Conservation (phyloP, 768 basidiomycete genomes). For the Mycena leptocephala region DNA sequence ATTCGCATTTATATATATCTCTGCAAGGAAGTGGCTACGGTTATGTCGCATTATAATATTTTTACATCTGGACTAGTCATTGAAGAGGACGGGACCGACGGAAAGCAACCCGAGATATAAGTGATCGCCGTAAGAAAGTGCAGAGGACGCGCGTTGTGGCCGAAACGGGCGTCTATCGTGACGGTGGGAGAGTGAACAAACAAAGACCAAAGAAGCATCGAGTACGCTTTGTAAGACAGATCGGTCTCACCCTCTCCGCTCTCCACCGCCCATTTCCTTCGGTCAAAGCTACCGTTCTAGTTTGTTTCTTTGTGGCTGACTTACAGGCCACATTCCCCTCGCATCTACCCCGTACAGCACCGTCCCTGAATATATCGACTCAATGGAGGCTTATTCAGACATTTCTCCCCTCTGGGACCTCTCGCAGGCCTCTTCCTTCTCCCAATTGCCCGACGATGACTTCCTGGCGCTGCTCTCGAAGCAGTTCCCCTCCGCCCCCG, state of each 20-base stretch:
- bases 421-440: slow-evolving; percentile 70
- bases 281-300: neutral
- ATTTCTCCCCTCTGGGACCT: slow-evolving; percentile 78
- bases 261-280: slow-evolving; percentile 3
- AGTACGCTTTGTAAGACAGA: slow-evolving; percentile 22
- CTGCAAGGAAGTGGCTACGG: slow-evolving; percentile 12
- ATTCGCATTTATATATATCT: slow-evolving; percentile 29
- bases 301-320: neutral
- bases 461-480: slow-evolving; percentile 85
- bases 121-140: neutral
- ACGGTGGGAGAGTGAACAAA: slow-evolving; percentile 17
- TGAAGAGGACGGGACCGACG: neutral
- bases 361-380: slow-evolving; percentile 1
- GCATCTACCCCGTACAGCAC: slow-evolving; percentile 19
- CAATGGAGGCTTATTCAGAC: slow-evolving; percentile 69
- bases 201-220: neutral
- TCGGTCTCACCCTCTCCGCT: slow-evolving; percentile 12
- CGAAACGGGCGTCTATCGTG: neutral
- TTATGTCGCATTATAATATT: slow-evolving; percentile 1
- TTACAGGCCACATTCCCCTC: neutral
- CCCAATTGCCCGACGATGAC: slow-evolving; percentile 81
- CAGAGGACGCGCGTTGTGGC: slow-evolving; percentile 7
- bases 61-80: neutral
- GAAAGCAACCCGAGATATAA: neutral
- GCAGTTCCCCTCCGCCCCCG: slow-evolving; percentile 67